Percentiles rank a stretch among this genome's conserved stretches.
These are phyloP conservation scores for Kwoniella pini DNA, from an alignment of 768 basidiomycete species.

Conservation along the genomic window DNA sequence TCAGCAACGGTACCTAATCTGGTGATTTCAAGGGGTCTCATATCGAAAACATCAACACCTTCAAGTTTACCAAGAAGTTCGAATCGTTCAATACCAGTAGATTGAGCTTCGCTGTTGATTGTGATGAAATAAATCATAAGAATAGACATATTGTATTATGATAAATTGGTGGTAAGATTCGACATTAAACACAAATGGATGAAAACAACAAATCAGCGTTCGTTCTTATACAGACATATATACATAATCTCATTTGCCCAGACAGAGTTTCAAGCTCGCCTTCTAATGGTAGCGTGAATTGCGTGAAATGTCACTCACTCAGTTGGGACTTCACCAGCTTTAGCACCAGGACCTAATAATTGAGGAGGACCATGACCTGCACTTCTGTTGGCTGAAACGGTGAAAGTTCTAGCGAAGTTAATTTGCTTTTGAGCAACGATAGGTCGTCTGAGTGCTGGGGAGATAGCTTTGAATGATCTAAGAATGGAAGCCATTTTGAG, in stretches of 20 bases:
- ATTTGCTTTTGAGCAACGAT: constrained; percentile 9
- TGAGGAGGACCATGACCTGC: constrained; percentile 50
- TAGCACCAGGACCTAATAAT: constrained; percentile 49
- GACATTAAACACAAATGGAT: no score
- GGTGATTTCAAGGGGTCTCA: constrained; percentile 77
- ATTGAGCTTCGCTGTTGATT: constrained; percentile 65
- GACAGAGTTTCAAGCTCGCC: no score
- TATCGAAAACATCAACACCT: constrained; percentile 87
- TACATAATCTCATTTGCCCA: no score
- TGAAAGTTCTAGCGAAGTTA: constrained; percentile 31
- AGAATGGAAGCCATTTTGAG: constrained; percentile 39
- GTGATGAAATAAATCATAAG: no score
- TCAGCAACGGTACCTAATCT: constrained; percentile 82
- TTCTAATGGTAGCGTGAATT: background rate
- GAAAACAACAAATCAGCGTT: background rate
- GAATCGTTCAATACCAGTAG: constrained; percentile 95
- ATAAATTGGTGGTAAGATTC: no score
- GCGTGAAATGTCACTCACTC: constrained; percentile 42
- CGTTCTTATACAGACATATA: background rate
- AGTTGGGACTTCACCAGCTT: constrained; percentile 50
- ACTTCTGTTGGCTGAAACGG: constrained; percentile 30
- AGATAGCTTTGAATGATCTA: constrained; percentile 31
- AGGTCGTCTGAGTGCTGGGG: constrained; percentile 16
- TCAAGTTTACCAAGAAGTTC: constrained; percentile 85
- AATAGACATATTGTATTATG: background rate